phyloP scores from a whole-genome alignment of 345 rosid species.

The Boechera divaricarpa region DNA sequence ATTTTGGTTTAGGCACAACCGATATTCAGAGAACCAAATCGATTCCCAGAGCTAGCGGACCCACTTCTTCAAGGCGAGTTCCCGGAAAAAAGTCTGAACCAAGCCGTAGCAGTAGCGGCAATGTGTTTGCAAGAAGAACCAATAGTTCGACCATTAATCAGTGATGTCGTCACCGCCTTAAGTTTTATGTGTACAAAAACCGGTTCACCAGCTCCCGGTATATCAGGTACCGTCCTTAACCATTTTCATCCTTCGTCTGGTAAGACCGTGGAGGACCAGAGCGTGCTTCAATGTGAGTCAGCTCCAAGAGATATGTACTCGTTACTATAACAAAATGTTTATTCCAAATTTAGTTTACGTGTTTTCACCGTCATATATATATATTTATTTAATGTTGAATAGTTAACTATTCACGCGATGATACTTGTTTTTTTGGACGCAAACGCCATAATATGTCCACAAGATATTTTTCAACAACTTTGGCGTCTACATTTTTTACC shows the following conservation, averaged over 20 bases:
- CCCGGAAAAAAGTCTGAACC: slow-evolving; percentile 60
- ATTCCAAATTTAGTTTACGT: not conserved
- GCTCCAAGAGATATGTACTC: slow-evolving; percentile 9
- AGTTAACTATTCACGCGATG: not conserved
- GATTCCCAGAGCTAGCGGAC: slow-evolving; percentile 63
- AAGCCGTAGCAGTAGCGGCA: slow-evolving; percentile 72
- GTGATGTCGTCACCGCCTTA: slow-evolving; percentile 73
- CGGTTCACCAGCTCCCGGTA: slow-evolving; percentile 1
- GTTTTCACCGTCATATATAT: not conserved
- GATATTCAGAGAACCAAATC: slow-evolving; percentile 57
- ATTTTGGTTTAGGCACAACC: slow-evolving; percentile 65
- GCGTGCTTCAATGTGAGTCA: not conserved
- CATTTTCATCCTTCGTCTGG: slow-evolving; percentile 7
- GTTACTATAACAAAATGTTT: not conserved
- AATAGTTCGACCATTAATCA: slow-evolving; percentile 63
- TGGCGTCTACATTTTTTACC: too few species aligned
- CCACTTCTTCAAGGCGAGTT: slow-evolving; percentile 59
- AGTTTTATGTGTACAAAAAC: slow-evolving; percentile 53
- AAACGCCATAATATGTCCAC: too few species aligned
- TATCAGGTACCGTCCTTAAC: not conserved
- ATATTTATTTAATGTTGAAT: not conserved
- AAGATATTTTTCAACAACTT: not conserved
- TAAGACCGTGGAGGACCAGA: slow-evolving; percentile 6
- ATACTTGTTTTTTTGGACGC: not conserved
- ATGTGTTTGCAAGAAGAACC: slow-evolving; percentile 88